Conservation (phyloP, 164 flowering plant genomes). For the Liquidambar formosana region DNA sequence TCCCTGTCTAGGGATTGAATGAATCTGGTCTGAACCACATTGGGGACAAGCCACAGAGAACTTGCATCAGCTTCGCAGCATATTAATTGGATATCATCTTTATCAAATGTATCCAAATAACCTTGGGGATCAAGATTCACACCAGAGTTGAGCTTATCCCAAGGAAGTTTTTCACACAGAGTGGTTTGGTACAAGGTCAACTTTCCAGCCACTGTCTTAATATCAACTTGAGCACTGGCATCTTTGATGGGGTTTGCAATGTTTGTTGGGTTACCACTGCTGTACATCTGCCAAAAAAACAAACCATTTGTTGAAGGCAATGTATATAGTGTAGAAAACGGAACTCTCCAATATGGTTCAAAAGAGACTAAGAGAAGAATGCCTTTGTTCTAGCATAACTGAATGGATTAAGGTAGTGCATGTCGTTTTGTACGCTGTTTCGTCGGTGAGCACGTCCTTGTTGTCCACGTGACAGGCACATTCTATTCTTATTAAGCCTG, state of each 20-base stretch:
- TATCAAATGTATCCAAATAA: constrained; percentile 59
- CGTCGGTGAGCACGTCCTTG: too few species aligned
- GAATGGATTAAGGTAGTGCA: too few species aligned
- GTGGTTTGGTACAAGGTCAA: constrained; percentile 80
- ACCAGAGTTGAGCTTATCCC: constrained; percentile 41
- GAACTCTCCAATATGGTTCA: too few species aligned
- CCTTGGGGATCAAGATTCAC: constrained; percentile 58
- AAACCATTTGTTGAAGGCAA: background rate
- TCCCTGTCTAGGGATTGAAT: constrained; percentile 47
- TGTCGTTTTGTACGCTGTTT: too few species aligned
- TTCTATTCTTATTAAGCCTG: too few species aligned
- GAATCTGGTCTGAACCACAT: constrained; percentile 66
- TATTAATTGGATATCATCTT: constrained; percentile 79
- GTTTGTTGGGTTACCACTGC: constrained; percentile 99
- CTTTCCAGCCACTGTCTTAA: constrained; percentile 77
- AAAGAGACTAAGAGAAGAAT: too few species aligned
- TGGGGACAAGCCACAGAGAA: constrained; percentile 78
- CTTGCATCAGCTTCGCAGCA: constrained; percentile 97
- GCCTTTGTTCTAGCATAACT: too few species aligned
- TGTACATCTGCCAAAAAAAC: constrained; percentile 80
- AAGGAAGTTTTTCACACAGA: constrained; percentile 67
- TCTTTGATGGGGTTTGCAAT: constrained; percentile 94
- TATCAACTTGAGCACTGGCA: constrained; percentile 75
- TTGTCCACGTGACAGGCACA: too few species aligned
- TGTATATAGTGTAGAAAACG: too few species aligned